phyloP scores from a whole-genome alignment of 306 rosid genomes.

The Quercus rubra region DNA sequence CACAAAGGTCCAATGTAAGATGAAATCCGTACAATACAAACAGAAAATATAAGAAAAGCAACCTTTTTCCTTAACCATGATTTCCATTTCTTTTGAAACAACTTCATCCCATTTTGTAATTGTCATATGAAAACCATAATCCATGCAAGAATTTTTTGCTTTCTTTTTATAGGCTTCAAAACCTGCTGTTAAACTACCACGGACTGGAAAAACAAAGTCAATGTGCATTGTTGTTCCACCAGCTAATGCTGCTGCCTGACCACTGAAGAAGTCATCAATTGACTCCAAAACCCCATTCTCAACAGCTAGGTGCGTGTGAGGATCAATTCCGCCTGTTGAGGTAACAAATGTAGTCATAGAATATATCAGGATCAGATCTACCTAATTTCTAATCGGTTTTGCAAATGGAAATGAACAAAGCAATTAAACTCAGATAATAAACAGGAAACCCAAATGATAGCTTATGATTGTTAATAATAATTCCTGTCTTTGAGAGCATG shows the following conservation, averaged over 20 bases:
- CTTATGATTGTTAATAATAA: not conserved
- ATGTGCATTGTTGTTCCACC: constrained; percentile 99
- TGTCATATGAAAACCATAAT: constrained; percentile 97
- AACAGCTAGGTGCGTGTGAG: constrained; percentile 81
- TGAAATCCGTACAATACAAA: not conserved
- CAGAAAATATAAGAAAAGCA: constrained; percentile 11
- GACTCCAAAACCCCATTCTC: constrained; percentile 65
- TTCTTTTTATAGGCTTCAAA: constrained; percentile 79
- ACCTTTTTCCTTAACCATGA: constrained; percentile 92
- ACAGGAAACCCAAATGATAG: not conserved
- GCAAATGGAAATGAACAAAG: not conserved
- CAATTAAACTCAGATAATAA: not conserved
- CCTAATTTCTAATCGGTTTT: not conserved
- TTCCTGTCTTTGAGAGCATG: not conserved
- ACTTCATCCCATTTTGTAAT: constrained; percentile 85
- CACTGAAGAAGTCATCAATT: constrained; percentile 80
- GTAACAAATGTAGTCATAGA: constrained; percentile 16
- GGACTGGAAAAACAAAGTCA: constrained; percentile 74
- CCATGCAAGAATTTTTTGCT: constrained; percentile 77
- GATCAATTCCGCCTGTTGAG: constrained; percentile 92
- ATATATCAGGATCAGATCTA: constrained; percentile 5
- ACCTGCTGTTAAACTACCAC: constrained; percentile 73
- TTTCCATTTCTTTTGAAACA: constrained; percentile 81
- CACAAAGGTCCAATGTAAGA: not conserved
- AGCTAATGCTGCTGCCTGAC: constrained; percentile 98